Evolutionary conservation across 2,329 filamentous ascomycete species (phyloP).

Genomic region (Stemphylium lycopersici): DNA sequence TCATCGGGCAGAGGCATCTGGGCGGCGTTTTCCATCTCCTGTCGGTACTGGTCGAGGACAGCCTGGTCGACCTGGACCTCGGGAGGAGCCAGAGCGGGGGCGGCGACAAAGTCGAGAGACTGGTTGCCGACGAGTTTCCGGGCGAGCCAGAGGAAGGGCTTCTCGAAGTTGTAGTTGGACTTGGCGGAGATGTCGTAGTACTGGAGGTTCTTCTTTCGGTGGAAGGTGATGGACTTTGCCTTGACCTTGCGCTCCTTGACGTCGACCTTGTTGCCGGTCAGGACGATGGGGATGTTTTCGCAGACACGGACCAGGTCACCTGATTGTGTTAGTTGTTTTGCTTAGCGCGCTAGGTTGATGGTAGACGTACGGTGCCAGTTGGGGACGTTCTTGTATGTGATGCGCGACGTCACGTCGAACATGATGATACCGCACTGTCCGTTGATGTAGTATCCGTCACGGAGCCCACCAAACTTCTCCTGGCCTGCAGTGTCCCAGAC

Average conservation of each 20-base stretch:
- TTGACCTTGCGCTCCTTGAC: constrained; percentile 99
- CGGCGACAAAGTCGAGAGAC: constrained; percentile 90
- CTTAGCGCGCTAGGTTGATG: background rate
- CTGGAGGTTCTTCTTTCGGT: constrained; percentile 99
- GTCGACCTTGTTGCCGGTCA: constrained; percentile 99
- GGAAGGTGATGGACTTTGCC: constrained; percentile 99
- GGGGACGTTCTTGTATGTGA: constrained; percentile 99
- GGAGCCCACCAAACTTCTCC: constrained; percentile 99
- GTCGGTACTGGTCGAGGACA: constrained; percentile 79
- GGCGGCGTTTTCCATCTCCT: constrained; percentile 86
- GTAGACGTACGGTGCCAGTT: constrained; percentile 96
- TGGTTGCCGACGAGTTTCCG: constrained; percentile 98
- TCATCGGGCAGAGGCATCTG: constrained; percentile 89
- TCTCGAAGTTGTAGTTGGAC: constrained; percentile 99
- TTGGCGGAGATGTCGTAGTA: constrained; percentile 99
- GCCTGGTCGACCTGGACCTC: constrained; percentile 87
- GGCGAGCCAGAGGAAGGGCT: constrained; percentile 99
- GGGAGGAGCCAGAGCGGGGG: constrained; percentile 90
- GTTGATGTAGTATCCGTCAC: constrained; percentile 99
- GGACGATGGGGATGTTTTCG: constrained; percentile 98
- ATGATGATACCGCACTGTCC: constrained; percentile 99
- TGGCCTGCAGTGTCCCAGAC: constrained; percentile 99
- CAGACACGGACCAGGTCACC: constrained; percentile 98
- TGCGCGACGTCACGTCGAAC: constrained; percentile 99
- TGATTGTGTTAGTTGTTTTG: constrained; percentile 49